phyloP scores from a whole-genome alignment of 2,329 filamentous ascomycete genomes.

The Simplicillium aogashimaense region DNA sequence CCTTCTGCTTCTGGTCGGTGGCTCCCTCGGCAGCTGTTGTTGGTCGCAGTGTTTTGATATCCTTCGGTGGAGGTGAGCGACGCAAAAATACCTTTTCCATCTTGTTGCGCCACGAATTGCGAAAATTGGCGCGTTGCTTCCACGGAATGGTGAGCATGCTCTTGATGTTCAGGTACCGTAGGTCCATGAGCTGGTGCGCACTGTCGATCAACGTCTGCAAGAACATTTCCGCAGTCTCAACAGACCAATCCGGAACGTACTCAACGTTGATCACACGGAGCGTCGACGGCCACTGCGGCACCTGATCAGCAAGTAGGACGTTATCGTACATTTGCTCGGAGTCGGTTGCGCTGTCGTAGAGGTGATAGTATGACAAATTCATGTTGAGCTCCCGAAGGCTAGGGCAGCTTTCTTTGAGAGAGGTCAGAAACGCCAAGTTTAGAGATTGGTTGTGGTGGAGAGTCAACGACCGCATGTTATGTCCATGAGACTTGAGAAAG shows the following conservation, averaged over 20 bases:
- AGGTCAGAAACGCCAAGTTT: conserved; percentile 62
- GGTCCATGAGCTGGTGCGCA: conserved; percentile 52
- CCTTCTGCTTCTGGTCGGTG: conserved; percentile 2
- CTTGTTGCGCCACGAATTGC: conserved; percentile 65
- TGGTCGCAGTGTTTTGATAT: conserved; percentile 12
- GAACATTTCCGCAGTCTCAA: conserved; percentile 62
- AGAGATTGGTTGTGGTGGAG: conserved; percentile 74
- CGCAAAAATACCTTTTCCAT: conserved; percentile 59
- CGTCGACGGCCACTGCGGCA: conserved; percentile 68
- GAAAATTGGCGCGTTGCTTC: conserved; percentile 71
- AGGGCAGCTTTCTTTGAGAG: conserved; percentile 59
- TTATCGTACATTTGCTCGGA: conserved; percentile 65
- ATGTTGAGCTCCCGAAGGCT: conserved; percentile 60
- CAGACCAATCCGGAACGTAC: conserved; percentile 66
- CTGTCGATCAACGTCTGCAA: conserved; percentile 69
- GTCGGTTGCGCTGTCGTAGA: conserved; percentile 57
- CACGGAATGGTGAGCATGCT: conserved; percentile 73
- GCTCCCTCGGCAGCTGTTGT: too few relatives aligned
- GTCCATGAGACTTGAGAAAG: conserved; percentile 60
- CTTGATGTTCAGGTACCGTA: conserved; percentile 64
- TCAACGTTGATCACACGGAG: conserved; percentile 65
- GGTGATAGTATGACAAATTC: conserved; percentile 70
- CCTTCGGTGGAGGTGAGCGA: conserved; percentile 27
- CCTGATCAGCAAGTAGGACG: conserved; percentile 51
- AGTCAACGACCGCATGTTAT: conserved; percentile 54